Evolutionary conservation across 768 basidiomycete genomes (phyloP).

Genomic region (Lentinula lateritia): DNA sequence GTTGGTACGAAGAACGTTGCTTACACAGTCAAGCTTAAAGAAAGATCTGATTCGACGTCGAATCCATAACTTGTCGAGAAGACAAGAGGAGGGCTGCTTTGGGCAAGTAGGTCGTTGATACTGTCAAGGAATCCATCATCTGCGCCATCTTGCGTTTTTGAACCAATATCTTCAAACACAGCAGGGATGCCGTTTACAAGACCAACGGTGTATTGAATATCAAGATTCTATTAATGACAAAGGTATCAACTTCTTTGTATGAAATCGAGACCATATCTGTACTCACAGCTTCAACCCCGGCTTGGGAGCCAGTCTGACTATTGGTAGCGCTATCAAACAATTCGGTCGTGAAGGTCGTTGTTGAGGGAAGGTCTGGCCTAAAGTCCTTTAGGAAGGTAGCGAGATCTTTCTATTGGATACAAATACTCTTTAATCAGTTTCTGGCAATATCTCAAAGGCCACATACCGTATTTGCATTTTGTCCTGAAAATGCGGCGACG

Average conservation of each 20-base stretch:
- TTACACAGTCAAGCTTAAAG: conserved; percentile 1
- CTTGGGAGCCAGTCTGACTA: conserved; percentile 19
- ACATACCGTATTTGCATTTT: conserved; percentile 12
- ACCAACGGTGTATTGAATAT: conserved; percentile 26
- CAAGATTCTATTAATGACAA: conserved; percentile 13
- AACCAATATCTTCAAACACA: conserved; percentile 26
- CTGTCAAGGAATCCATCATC: conserved; percentile 28
- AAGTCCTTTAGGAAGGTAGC: conserved; percentile 17
- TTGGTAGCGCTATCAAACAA: conserved; percentile 30
- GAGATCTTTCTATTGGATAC: conserved; percentile 15
- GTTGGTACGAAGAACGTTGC: neutral
- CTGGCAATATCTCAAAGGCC: conserved; percentile 17
- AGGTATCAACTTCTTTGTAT: neutral
- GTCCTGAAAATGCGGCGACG: conserved; percentile 20
- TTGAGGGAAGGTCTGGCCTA: conserved; percentile 24
- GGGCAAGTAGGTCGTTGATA: conserved; percentile 21
- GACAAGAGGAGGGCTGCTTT: conserved; percentile 22
- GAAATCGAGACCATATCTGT: neutral
- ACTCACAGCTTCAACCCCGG: conserved; percentile 30
- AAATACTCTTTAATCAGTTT: neutral
- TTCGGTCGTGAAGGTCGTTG: conserved; percentile 25
- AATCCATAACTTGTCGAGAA: conserved; percentile 6
- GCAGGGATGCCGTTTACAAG: conserved; percentile 25
- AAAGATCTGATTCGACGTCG: neutral
- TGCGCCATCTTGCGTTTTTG: conserved; percentile 19